A percentile compares a stretch with the other conserved stretches of the same genome.
These are phyloP conservation scores for Nigrospora sphaerica DNA, from an alignment of 2,329 filamentous ascomycete genomes.

Conservation along the genomic window DNA sequence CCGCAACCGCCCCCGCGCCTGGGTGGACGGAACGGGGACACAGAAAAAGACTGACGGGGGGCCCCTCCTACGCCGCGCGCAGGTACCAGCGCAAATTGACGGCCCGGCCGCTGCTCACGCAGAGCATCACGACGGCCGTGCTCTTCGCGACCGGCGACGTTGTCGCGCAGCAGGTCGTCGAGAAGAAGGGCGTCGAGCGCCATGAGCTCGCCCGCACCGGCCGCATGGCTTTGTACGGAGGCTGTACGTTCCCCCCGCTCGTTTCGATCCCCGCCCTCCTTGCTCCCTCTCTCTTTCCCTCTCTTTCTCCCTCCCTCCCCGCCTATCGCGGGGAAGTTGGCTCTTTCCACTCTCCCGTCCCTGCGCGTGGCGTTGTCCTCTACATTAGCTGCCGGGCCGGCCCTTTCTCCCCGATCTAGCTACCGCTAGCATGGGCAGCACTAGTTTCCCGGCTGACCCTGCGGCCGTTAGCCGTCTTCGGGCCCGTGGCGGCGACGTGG, in stretches of 20 bases:
- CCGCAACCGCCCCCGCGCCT: no score
- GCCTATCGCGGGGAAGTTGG: background rate
- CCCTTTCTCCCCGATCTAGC: no score
- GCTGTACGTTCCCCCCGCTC: slow-evolving; percentile 42
- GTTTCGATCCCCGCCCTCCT: background rate
- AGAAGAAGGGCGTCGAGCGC: slow-evolving; percentile 67
- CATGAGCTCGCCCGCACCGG: slow-evolving; percentile 69
- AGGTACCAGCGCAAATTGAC: slow-evolving; percentile 86
- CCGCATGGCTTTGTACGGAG: slow-evolving; percentile 76
- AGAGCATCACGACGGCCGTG: slow-evolving; percentile 82
- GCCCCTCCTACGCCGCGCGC: background rate
- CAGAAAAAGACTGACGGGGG: no score
- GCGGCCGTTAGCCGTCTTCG: slow-evolving; percentile 60
- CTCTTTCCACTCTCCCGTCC: no score
- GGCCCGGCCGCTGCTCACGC: slow-evolving; percentile 77
- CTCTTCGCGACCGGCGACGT: slow-evolving; percentile 90
- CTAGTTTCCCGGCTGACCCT: background rate
- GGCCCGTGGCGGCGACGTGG: slow-evolving; percentile 82
- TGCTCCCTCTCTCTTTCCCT: slow-evolving; percentile 2
- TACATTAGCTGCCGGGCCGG: no score
- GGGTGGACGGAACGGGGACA: no score
- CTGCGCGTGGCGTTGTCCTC: no score
- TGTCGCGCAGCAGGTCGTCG: slow-evolving; percentile 85
- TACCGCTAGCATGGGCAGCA: no score
- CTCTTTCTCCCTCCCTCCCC: slow-evolving; percentile 1